Conservation (phyloP, 2,329 filamentous ascomycete genomes). For the Neonectria neomacrospora region DNA sequence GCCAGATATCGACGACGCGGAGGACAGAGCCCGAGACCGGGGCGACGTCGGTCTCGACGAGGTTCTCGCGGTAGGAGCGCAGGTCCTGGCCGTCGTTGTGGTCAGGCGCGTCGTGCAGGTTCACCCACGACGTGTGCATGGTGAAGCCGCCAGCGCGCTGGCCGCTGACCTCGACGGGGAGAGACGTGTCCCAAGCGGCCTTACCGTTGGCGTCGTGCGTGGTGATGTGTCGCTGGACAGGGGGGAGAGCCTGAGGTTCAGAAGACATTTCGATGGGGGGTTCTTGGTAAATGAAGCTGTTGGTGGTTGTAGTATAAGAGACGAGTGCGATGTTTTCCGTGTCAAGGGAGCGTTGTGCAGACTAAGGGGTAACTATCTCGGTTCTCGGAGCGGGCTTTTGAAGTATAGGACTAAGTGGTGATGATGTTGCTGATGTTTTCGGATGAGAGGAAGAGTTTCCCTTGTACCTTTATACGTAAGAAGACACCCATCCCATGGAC, state of each 20-base stretch:
- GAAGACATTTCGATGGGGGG: constrained; percentile 26
- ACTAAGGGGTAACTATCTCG: not conserved
- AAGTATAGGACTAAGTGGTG: not conserved
- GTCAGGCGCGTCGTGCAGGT: constrained; percentile 28
- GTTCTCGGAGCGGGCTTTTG: not conserved
- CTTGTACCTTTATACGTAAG: constrained; percentile 13
- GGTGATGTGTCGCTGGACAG: constrained; percentile 37
- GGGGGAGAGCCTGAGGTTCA: constrained; percentile 28
- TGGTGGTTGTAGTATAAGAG: not conserved
- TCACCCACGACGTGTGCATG: constrained; percentile 34
- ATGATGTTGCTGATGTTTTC: not conserved
- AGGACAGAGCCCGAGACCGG: constrained; percentile 34
- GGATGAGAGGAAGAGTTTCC: not conserved
- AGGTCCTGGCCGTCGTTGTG: constrained; percentile 32
- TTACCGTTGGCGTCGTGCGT: constrained; percentile 34
- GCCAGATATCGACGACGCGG: constrained; percentile 39
- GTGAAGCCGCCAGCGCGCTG: constrained; percentile 35
- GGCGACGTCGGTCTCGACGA: constrained; percentile 31
- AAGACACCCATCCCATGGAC: not conserved
- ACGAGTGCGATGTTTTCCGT: not conserved
- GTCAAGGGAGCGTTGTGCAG: not conserved
- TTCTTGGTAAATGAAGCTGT: not conserved
- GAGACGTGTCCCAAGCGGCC: constrained; percentile 32
- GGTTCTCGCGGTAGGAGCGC: constrained; percentile 33
- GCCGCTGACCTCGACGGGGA: constrained; percentile 30